Base-by-base conservation (phyloP, 495 filamentous ascomycete genomes). In the Cercophora sp. region DNA sequence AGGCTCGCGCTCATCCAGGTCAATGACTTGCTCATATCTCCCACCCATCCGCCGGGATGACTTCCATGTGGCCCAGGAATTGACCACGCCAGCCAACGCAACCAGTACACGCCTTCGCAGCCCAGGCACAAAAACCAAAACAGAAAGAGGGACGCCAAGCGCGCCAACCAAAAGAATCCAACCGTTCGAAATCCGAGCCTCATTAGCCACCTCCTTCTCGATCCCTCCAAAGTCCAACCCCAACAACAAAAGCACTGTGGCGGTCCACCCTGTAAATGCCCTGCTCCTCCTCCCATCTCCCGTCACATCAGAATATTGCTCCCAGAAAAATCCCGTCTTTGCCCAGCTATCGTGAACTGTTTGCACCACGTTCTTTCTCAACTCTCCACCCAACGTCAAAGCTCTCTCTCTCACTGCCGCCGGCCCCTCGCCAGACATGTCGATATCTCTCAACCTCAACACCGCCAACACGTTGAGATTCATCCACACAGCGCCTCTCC, bases 191-290 rank as follows among this genome's bases (percentile, higher is more conserved):
- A 3, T 11, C 24, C 36, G 1, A 18, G 8, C 4, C 2, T 20
- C 9, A n/a, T 42, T 25, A 3, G 15, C 31, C 34, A 4, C 19
- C 22, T 16, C 34, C 18, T 20, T 24, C 45, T 0, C 18, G 15
- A 15, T 16, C 8, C 8, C 35, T 8, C 10, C 23, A 22, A 69
- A 58, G 5, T 67, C 63, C 86, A 96, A 86, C 27, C 77, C 79
- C 91, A 96, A 92, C 60, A 96, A 85, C 74, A 94, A 93, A 16
- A 96, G 87, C 56, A 96, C 89, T 64, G 95, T 73, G 67, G 86
- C 91, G 32, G 91, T 96, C 91, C 91, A 96, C 40, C 91, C 91
- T 8, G 91, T 91, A 68, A 96, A 96, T 71, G 96, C 92, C 69
- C 93, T 88, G 22, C 89, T 96, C 31, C 91, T 79, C 71, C 94